Evolutionary conservation across 176 grass and related monocot species (phyloP), one percentile per base, ranked within the genome.

Genomic region (Triticum turgidum): DNA sequence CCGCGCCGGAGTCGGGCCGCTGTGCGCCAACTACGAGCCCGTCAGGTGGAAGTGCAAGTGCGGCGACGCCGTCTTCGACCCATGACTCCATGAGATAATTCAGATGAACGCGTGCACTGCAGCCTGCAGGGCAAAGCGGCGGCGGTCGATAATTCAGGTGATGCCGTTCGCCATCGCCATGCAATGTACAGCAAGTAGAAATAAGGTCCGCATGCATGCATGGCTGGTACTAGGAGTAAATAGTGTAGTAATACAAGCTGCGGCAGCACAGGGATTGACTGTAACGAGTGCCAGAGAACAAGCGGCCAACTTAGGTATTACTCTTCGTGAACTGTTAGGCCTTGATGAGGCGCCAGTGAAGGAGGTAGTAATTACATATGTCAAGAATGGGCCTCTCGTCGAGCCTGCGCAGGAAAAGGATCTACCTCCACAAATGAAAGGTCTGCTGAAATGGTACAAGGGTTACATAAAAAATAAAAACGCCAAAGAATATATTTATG

Each of bases 21-120:
- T 86, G 56, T 88, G 85, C 69, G 56, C 93, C 72, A 77, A 93
- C 73, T 91, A 95, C 89, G 91, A 89, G 89, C 89, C 94, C 65
- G 84, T 93, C 72, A 82, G 94, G 17, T 96, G 94, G 91, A 93
- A 88, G 85, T 91, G 94, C 89, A 86, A 73, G 75, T 93, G 91
- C 86, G 91, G 94, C 76, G 84, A 82, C 29, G 25, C 91, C 73
- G 63, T 93, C 77, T 91, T 89, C 72, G 80, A 91, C 39, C 91
- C 93, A 45, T 92, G 79, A 81, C 9, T 20, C 76, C 69, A 7
- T 32, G 24, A 10, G 29, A 65, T 58, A 21, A 17, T 7, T 61
- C 8, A 45, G 42, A 45, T 45, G 7, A 45, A 11, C 11, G 8
- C 42, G 9, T 45, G 9, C 9, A 5, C 12, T 37, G 66, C 65